Evolutionary conservation across 2,329 filamentous ascomycete species (phyloP).

Genomic region (Colletotrichum siamense): DNA sequence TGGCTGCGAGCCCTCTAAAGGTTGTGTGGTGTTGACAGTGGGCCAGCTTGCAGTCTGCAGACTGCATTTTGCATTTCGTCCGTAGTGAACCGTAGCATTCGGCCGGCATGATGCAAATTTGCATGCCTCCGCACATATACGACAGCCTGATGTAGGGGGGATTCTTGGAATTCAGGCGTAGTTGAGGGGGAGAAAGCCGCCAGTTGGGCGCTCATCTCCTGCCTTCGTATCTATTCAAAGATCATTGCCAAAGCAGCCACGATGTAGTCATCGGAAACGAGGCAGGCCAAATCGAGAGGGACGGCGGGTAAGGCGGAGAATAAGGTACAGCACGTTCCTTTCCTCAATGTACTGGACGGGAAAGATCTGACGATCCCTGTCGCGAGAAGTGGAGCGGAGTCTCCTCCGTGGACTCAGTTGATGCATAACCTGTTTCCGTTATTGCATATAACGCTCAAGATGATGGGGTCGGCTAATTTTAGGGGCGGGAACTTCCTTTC

Average conservation of each 20-base stretch:
- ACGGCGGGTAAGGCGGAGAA: neutral
- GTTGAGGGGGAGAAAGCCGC: neutral
- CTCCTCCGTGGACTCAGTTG: neutral
- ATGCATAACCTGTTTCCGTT: neutral
- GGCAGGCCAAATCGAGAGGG: neutral
- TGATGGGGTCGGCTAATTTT: constrained; percentile 8
- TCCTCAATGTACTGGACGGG: neutral
- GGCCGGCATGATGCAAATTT: neutral
- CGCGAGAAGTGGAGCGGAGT: neutral
- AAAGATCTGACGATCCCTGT: neutral
- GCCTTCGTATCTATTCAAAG: neutral
- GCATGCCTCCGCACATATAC: neutral
- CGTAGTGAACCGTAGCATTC: constrained; percentile 6
- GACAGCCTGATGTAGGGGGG: neutral
- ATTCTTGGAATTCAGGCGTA: neutral
- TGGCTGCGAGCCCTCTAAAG: neutral
- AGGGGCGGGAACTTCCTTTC: constrained; percentile 22
- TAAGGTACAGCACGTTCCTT: neutral
- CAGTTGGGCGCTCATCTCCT: neutral
- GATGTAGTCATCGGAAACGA: neutral
- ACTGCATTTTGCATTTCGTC: constrained; percentile 16
- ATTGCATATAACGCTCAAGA: neutral
- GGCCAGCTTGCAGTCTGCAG: neutral
- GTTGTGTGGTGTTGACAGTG: constrained; percentile 8
- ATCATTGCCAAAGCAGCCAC: neutral